Evolutionary conservation across 306 rosid species (phyloP), one percentile per base, ranked within the genome.

Genomic region (Lotus japonicus): DNA sequence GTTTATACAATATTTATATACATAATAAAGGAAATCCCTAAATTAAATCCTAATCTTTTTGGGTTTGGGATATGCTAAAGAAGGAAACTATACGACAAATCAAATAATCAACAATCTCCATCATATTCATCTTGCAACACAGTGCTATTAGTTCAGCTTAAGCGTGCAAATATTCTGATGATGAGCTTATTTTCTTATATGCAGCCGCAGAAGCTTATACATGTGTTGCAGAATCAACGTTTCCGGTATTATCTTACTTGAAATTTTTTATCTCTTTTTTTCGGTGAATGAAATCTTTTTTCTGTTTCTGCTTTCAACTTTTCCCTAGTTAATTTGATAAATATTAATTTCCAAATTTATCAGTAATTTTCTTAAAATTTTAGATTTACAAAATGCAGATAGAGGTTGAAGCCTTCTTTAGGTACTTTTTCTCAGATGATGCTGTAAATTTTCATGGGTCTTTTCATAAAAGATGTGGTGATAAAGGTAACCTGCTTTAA

Each of bases 171-270:
- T 45, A 42, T 58, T 49, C 63, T 77, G 71, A 76, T 71, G 68
- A 26, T 79, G 69, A 82, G 58, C 62, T 48, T 81, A 72, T 56
- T 68, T 61, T 76, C 51, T 72, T 54, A 35, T 44, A 13, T 82
- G 92, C 99, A 95, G 99, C 81, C 45, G 80, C 87, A 3, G 99
- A 90, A 56, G 80, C n/a, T 41, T 88, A 35, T 64, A 85, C 95
- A 56, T 78, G 77, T 75, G 96, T 95, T 74, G 90, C 91, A 54
- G 97, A 90, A 70, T 70, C 95, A n/a, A 79, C 63, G 80, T 87
- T 95, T 85, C 92, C 80, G 89, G 99, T 95, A 90, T 64, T 76
- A 56, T 70, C 55, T 72, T 79, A 9, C 49, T 63, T 35, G 41
- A 43, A 39, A 70, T 74, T 75, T 33, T 28, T 65, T 58, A 9